A percentile compares a stretch with the other conserved stretches of the same genome.
These are phyloP conservation scores for Astragalus membranaceus DNA, from an alignment of 306 rosid species.

Conservation along the genomic window DNA sequence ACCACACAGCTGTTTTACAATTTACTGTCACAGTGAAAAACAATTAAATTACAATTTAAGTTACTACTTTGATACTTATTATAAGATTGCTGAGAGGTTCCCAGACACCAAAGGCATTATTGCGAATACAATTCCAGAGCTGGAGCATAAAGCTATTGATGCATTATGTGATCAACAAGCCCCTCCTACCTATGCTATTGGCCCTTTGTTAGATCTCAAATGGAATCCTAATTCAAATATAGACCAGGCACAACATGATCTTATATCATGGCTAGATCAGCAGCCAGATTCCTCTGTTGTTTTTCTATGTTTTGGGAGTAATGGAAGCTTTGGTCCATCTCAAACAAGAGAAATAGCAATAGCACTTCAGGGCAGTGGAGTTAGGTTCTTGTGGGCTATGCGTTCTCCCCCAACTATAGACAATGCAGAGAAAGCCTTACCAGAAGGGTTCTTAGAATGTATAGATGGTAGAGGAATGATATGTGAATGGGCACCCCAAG, in stretches of 20 bases:
- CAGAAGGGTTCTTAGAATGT: constrained; percentile 59
- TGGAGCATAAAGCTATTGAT: constrained; percentile 32
- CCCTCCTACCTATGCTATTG: constrained; percentile 54
- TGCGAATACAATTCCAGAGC: constrained; percentile 40
- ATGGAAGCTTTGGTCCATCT: constrained; percentile 39
- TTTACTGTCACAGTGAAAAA: too few species aligned
- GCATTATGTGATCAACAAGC: constrained; percentile 19
- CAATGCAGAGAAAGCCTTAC: constrained; percentile 18
- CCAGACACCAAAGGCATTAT: constrained; percentile 46
- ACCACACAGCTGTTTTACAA: too few species aligned
- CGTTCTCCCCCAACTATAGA: constrained; percentile 21
- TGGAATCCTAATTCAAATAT: constrained; percentile 19
- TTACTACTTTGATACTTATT: too few species aligned
- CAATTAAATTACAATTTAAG: too few species aligned
- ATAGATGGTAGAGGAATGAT: constrained; percentile 41
- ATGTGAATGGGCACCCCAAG: constrained; percentile 60
- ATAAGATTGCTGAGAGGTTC: constrained; percentile 37
- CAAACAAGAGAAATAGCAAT: constrained; percentile 54
- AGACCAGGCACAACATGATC: constrained; percentile 31
- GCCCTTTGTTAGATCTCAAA: constrained; percentile 42
- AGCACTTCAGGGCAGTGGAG: constrained; percentile 43
- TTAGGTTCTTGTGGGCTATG: constrained; percentile 52
- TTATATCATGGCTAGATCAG: constrained; percentile 48
- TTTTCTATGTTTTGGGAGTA: constrained; percentile 62
- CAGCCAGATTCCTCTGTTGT: constrained; percentile 45